Evolutionary conservation across 441 rosid genomes (phyloP).

Genomic region (Aquilaria agallochum): DNA sequence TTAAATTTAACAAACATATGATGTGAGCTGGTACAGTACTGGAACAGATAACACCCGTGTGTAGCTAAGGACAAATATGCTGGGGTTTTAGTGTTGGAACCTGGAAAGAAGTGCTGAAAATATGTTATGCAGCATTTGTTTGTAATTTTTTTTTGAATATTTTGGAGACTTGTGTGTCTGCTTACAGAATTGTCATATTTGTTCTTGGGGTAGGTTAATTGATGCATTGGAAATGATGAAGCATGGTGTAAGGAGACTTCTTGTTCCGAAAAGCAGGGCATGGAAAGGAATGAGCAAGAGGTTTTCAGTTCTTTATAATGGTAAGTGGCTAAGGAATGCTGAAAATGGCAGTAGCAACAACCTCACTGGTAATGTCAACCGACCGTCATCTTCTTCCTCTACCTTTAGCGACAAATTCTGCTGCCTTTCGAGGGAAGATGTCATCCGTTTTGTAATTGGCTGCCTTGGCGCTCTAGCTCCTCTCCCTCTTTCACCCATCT

Average conservation of each 20-base stretch:
- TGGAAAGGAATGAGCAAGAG: slow-evolving; percentile 98
- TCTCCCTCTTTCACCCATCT: slow-evolving; percentile 75
- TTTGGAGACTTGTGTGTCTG: background rate
- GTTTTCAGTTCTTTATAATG: slow-evolving; percentile 79
- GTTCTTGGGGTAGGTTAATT: slow-evolving; percentile 53
- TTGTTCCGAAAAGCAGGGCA: slow-evolving; percentile 60
- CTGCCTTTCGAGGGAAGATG: slow-evolving; percentile 94
- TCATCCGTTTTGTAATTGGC: slow-evolving; percentile 85
- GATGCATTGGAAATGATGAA: slow-evolving; percentile 99
- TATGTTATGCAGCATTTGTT: background rate
- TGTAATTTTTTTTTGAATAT: background rate
- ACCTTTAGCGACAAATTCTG: slow-evolving; percentile 61
- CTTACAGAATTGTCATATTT: slow-evolving; percentile 9
- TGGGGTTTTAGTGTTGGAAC: too few relatives aligned
- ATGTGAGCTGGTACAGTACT: too few relatives aligned
- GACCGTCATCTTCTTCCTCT: slow-evolving; percentile 51
- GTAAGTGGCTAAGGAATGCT: slow-evolving; percentile 88
- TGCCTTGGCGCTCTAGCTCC: slow-evolving; percentile 98
- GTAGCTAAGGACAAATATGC: too few relatives aligned
- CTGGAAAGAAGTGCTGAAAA: background rate
- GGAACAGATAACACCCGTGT: too few relatives aligned
- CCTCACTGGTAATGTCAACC: slow-evolving; percentile 28
- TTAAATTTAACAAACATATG: too few relatives aligned
- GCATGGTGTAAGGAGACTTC: slow-evolving; percentile 88
- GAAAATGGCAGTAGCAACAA: slow-evolving; percentile 51